A percentile compares a stretch with the other conserved stretches of the same genome.
These are phyloP conservation scores for Primulina eburnea DNA, from an alignment of 257 asterid species.

Conservation along the genomic window DNA sequence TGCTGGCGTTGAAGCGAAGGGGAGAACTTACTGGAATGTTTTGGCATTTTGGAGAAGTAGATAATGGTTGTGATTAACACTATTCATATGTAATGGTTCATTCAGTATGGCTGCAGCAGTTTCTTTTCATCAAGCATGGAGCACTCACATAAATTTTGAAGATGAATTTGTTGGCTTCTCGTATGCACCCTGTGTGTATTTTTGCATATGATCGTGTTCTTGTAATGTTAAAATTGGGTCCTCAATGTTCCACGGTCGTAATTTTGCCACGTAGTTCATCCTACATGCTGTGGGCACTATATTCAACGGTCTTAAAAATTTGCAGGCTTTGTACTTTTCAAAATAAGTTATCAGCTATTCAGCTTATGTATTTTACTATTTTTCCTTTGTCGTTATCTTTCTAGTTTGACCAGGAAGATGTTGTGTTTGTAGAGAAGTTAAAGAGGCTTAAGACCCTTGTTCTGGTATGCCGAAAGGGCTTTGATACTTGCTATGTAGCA, in stretches of 20 bases:
- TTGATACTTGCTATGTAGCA: too few species aligned
- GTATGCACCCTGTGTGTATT: neutral
- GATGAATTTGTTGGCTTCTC: neutral
- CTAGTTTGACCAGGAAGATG: slow-evolving; percentile 13
- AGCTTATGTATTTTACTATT: slow-evolving; percentile 7
- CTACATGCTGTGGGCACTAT: neutral
- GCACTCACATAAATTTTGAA: neutral
- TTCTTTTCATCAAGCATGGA: neutral
- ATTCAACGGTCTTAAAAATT: neutral
- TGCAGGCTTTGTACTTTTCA: neutral
- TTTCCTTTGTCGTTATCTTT: slow-evolving; percentile 15
- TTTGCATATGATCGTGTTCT: slow-evolving; percentile 7
- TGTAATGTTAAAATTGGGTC: slow-evolving; percentile 8
- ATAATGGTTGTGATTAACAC: neutral
- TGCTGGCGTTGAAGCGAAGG: neutral
- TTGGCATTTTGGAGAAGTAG: neutral
- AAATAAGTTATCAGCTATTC: slow-evolving; percentile 1
- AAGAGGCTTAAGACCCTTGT: slow-evolving; percentile 9
- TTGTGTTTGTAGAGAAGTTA: slow-evolving; percentile 1
- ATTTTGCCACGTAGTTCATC: slow-evolving; percentile 9
- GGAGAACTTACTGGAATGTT: neutral
- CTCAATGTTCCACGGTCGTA: slow-evolving; percentile 11
- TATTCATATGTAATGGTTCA: neutral
- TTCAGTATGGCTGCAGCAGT: neutral
- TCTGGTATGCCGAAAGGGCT: neutral